phyloP scores from a whole-genome alignment of 805 yeast genomes.

The Kodamaea kakaduensis region DNA sequence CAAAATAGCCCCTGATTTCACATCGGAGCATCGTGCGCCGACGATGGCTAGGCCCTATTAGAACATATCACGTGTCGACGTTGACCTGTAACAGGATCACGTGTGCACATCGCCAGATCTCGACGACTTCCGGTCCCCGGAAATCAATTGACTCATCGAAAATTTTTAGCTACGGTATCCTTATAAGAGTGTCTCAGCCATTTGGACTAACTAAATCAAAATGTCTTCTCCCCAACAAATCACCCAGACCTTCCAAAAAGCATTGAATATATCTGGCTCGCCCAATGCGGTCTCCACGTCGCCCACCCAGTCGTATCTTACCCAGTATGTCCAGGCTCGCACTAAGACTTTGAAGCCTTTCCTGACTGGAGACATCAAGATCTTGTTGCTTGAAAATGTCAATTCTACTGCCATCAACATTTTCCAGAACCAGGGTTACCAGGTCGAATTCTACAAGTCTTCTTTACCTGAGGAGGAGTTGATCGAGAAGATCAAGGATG shows the following conservation, averaged over 20 bases:
- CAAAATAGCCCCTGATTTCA: too few relatives aligned
- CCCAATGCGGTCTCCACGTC: constrained; percentile 74
- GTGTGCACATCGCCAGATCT: not conserved
- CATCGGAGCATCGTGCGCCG: constrained; percentile 1
- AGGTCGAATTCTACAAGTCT: constrained; percentile 88
- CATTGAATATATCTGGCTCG: constrained; percentile 54
- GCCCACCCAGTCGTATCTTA: constrained; percentile 72
- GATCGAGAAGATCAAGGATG: constrained; percentile 87
- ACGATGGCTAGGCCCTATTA: too few relatives aligned
- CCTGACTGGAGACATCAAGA: constrained; percentile 91
- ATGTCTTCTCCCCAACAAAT: constrained; percentile 74
- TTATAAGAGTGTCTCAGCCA: too few relatives aligned
- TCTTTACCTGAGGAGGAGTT: constrained; percentile 90
- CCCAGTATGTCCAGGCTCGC: constrained; percentile 47
- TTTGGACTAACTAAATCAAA: not conserved
- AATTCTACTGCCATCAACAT: constrained; percentile 88
- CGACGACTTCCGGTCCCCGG: not conserved
- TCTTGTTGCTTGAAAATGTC: constrained; percentile 86
- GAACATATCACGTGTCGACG: constrained; percentile 2
- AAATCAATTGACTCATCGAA: constrained; percentile 7
- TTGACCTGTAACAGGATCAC: not conserved
- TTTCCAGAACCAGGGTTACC: constrained; percentile 88
- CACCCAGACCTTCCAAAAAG: constrained; percentile 51
- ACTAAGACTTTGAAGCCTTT: constrained; percentile 86
- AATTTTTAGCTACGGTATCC: constrained; percentile 5